Evolutionary conservation across 495 filamentous ascomycete genomes (phyloP).

Genomic region (Aspergillus cristatus): DNA sequence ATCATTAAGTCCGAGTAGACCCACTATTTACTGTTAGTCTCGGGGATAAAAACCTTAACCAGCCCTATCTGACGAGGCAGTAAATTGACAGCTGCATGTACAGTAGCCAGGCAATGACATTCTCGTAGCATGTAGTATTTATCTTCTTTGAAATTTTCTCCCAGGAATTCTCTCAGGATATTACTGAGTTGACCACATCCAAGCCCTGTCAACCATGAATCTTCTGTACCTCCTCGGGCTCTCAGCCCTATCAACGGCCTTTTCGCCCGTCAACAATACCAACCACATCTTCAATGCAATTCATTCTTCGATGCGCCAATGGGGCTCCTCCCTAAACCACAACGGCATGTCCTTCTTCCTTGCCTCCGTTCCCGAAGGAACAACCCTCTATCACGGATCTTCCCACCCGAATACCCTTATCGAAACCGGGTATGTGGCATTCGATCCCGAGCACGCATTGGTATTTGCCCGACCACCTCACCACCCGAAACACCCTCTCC

Average conservation of each 20-base stretch:
- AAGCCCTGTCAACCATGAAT: too few species aligned
- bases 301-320: conserved; percentile 49
- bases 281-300: conserved; percentile 50
- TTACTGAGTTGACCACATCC: too few species aligned
- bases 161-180: too few species aligned
- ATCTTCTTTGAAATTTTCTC: too few species aligned
- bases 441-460: conserved; percentile 50
- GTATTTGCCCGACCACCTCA: conserved; percentile 21
- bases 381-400: conserved; percentile 45
- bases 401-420: conserved; percentile 16
- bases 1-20: too few species aligned
- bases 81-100: too few species aligned
- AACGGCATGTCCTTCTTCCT: conserved; percentile 51
- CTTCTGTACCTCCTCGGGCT: neutral
- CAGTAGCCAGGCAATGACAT: too few species aligned
- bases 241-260: neutral
- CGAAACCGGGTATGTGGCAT: conserved; percentile 48
- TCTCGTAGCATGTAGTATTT: too few species aligned
- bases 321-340: conserved; percentile 48
- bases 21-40: too few species aligned
- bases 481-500: neutral
- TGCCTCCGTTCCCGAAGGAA: conserved; percentile 37
- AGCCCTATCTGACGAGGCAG: too few species aligned
- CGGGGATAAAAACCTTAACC: too few species aligned
- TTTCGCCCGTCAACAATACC: conserved; percentile 17